phyloP scores from a whole-genome alignment of 768 basidiomycete genomes.

The Tricholoma matsutake region DNA sequence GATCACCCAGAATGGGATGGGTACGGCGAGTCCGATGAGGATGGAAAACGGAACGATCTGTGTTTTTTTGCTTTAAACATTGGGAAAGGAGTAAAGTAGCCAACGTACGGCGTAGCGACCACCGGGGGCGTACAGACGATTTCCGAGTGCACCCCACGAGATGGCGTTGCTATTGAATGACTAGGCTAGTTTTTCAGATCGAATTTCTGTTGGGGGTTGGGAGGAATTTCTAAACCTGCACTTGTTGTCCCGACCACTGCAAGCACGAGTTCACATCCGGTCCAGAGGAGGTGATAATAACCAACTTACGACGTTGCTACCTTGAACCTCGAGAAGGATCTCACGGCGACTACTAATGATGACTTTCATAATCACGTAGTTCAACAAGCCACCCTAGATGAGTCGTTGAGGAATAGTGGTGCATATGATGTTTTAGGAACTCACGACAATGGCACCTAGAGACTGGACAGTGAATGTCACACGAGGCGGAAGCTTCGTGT shows the following conservation, averaged over 20 bases:
- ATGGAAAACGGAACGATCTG: slow-evolving; percentile 45
- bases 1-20: slow-evolving; percentile 53
- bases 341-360: slow-evolving; percentile 47
- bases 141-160: slow-evolving; percentile 56
- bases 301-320: slow-evolving; percentile 45
- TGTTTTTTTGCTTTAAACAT: not conserved
- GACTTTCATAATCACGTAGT: slow-evolving; percentile 54
- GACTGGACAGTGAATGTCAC: slow-evolving; percentile 59
- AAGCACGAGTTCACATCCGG: too few species aligned
- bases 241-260: slow-evolving; percentile 49
- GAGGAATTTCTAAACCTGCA: slow-evolving; percentile 19
- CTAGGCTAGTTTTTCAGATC: not conserved
- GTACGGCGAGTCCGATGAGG: slow-evolving; percentile 48
- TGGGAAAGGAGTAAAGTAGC: too few species aligned
- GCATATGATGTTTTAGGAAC: slow-evolving; percentile 6
- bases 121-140: slow-evolving; percentile 42
- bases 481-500: slow-evolving; percentile 62
- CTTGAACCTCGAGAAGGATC: slow-evolving; percentile 48
- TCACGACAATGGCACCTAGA: slow-evolving; percentile 52
- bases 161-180: slow-evolving; percentile 45
- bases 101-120: slow-evolving; percentile 42
- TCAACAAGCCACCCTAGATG: slow-evolving; percentile 32
- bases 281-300: too few species aligned
- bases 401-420: not conserved
- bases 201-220: too few species aligned